Evolutionary conservation across 768 basidiomycete species (phyloP).

Genomic region (Kockovaella imperatae): DNA sequence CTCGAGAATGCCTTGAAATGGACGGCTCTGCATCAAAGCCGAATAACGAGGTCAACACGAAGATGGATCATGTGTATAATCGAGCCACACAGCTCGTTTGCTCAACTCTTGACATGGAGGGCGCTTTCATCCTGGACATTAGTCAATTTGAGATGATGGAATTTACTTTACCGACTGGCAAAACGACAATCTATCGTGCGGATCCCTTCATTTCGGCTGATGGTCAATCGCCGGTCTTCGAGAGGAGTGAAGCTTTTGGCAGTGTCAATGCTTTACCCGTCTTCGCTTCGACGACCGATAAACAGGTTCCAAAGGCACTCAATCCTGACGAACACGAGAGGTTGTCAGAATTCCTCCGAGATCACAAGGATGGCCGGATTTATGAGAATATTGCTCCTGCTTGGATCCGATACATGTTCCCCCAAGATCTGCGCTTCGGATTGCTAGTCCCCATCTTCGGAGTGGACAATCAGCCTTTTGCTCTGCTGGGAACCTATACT

Average conservation of each 20-base stretch:
- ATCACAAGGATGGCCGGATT: conserved; percentile 75
- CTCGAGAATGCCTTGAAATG: conserved; percentile 86
- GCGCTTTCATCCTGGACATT: conserved; percentile 84
- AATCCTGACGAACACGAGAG: conserved; percentile 64
- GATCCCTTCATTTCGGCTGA: conserved; percentile 38
- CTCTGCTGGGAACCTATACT: conserved; percentile 79
- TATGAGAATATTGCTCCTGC: conserved; percentile 77
- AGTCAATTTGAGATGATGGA: conserved; percentile 83
- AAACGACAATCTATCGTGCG: conserved; percentile 39
- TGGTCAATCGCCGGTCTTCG: conserved; percentile 21
- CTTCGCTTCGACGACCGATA: conserved; percentile 25
- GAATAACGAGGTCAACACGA: conserved; percentile 41
- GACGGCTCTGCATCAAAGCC: conserved; percentile 55
- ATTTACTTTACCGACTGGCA: conserved; percentile 48
- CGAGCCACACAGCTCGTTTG: conserved; percentile 83
- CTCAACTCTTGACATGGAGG: conserved; percentile 83
- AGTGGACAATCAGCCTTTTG: conserved; percentile 84
- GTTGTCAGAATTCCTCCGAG: conserved; percentile 67
- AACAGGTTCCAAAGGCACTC: conserved; percentile 48
- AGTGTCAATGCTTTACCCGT: conserved; percentile 41
- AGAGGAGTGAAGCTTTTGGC: conserved; percentile 36
- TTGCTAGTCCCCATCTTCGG: conserved; percentile 89
- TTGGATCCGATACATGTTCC: conserved; percentile 75
- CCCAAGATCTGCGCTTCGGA: conserved; percentile 73
- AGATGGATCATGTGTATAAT: conserved; percentile 85